Conservation (phyloP, 306 rosid species). For the Benincasa hispida region DNA sequence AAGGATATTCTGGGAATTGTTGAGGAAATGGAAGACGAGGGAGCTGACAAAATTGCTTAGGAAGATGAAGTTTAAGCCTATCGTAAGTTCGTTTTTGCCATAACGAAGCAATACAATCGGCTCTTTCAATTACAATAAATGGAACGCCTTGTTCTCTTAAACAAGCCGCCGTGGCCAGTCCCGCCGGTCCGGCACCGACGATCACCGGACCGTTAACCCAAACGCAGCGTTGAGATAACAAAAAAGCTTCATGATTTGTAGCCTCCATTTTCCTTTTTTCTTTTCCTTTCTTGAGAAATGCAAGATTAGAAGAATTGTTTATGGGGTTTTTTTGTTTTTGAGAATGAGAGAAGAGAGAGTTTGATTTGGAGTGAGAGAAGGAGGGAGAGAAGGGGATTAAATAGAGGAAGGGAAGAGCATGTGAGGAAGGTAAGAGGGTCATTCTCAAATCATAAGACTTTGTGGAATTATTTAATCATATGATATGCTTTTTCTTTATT, state of each 20-base stretch:
- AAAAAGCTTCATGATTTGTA: conserved; percentile 16
- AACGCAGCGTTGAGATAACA: conserved; percentile 35
- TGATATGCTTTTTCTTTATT: conserved; percentile 17
- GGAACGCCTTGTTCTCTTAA: conserved; percentile 77
- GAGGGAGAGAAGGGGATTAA: conserved; percentile 24
- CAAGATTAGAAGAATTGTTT: neutral
- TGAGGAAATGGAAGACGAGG: conserved; percentile 69
- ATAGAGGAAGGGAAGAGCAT: conserved; percentile 37
- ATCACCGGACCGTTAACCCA: conserved; percentile 87
- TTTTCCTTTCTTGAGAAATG: neutral
- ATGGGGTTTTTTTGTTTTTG: neutral
- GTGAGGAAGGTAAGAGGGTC: conserved; percentile 18
- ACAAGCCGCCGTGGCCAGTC: conserved; percentile 89
- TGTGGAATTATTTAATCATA: neutral
- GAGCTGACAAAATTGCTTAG: conserved; percentile 78
- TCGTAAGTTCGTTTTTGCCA: conserved; percentile 90
- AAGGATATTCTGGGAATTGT: conserved; percentile 73
- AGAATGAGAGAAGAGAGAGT: neutral
- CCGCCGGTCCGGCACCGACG: conserved; percentile 93
- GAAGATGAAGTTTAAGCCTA: conserved; percentile 90
- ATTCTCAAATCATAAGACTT: conserved; percentile 23
- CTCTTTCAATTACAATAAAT: conserved; percentile 55
- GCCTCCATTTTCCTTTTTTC: neutral
- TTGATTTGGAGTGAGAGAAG: conserved; percentile 36
- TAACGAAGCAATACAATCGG: conserved; percentile 79